Evolutionary conservation across 495 filamentous ascomycete genomes (phyloP).

Genomic region (Entonaema liquescens): DNA sequence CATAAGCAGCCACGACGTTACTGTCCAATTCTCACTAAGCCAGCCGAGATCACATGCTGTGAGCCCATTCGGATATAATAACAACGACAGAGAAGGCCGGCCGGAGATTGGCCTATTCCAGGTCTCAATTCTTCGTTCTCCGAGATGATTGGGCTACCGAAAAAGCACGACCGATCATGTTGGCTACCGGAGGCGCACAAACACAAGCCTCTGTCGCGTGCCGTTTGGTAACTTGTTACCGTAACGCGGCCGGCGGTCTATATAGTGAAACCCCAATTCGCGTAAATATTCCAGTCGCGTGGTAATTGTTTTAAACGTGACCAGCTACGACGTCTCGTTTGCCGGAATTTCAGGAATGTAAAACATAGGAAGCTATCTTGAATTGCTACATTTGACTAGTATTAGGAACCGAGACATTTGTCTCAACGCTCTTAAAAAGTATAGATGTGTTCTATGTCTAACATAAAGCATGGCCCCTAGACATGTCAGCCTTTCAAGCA

Average conservation of each 20-base stretch:
- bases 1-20: no score
- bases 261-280: background rate
- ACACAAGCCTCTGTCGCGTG: constrained; percentile 1
- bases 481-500: background rate
- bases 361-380: background rate
- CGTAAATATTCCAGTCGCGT: constrained; percentile 4
- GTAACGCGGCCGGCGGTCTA: background rate
- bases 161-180: constrained; percentile 14
- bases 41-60: no score
- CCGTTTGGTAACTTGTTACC: background rate
- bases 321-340: background rate
- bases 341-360: background rate
- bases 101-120: constrained; percentile 4
- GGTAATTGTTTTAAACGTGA: background rate
- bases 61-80: no score
- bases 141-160: background rate
- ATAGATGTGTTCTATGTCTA: background rate
- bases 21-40: no score
- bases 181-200: constrained; percentile 11
- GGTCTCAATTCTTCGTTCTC: constrained; percentile 17
- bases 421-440: background rate
- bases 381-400: background rate
- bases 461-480: background rate
- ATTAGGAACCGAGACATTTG: background rate
- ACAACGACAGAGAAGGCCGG: background rate